These are phyloP conservation scores for Drosera spatulata DNA, from an alignment of 179 eudicot genomes.

Conservation along the genomic window DNA sequence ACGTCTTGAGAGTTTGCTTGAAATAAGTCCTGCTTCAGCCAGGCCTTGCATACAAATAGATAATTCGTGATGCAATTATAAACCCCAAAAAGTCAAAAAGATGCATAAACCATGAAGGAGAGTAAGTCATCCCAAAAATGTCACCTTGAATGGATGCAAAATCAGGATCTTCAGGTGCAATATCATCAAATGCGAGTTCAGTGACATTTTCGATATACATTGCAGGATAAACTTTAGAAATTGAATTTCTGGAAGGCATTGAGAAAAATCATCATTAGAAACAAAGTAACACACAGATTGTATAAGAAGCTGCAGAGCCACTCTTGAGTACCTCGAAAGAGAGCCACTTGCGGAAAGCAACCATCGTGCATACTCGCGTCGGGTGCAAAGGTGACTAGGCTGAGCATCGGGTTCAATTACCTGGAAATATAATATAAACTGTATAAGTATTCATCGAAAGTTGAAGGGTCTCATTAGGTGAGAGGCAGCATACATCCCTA, in stretches of 20 bases:
- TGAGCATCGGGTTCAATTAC: slow-evolving; percentile 86
- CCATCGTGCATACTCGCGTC: slow-evolving; percentile 99
- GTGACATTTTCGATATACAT: slow-evolving; percentile 91
- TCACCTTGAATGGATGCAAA: slow-evolving; percentile 87
- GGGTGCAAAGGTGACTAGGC: slow-evolving; percentile 83
- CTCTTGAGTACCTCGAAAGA: slow-evolving; percentile 59
- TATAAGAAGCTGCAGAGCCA: slow-evolving; percentile 1
- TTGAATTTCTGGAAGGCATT: slow-evolving; percentile 42
- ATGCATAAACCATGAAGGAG: background rate
- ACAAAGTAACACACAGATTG: background rate
- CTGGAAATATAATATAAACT: slow-evolving; percentile 23
- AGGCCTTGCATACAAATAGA: slow-evolving; percentile 18
- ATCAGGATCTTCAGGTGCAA: slow-evolving; percentile 93
- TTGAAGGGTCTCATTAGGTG: too few species aligned
- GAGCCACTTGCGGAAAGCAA: slow-evolving; percentile 84
- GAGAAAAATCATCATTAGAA: background rate
- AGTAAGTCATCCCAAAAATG: background rate
- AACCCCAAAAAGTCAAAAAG: slow-evolving; percentile 5
- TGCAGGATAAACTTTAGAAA: slow-evolving; percentile 90
- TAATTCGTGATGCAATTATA: slow-evolving; percentile 8
- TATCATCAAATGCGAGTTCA: slow-evolving; percentile 92
- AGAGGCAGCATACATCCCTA: too few species aligned
- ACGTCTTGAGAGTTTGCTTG: slow-evolving; percentile 85
- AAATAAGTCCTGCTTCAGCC: slow-evolving; percentile 98
- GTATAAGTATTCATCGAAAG: too few species aligned